Conservation (phyloP, 306 rosid genomes). For the Boehmeria nivea region DNA sequence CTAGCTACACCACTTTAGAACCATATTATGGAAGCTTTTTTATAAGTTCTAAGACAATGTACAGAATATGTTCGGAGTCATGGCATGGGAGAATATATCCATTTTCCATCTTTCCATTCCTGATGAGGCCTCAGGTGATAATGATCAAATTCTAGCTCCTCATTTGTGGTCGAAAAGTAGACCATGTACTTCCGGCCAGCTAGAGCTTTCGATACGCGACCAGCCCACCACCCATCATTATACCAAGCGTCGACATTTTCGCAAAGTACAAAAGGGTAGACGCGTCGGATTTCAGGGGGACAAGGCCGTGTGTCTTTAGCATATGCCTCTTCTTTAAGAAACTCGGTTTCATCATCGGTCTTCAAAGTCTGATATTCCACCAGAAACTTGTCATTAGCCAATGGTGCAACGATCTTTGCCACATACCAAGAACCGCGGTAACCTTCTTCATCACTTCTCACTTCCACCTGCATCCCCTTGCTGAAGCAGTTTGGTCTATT, state of each 20-base stretch:
- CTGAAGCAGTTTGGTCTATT: slow-evolving; percentile 5
- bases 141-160: slow-evolving; percentile 31
- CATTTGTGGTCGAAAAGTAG: slow-evolving; percentile 32
- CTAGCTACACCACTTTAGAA: no score
- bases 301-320: slow-evolving; percentile 31
- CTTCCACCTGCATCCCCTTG: slow-evolving; percentile 28
- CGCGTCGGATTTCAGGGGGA: slow-evolving; percentile 26
- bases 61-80: background rate
- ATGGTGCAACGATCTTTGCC: slow-evolving; percentile 20
- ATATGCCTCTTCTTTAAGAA: slow-evolving; percentile 34
- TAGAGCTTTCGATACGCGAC: slow-evolving; percentile 26
- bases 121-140: slow-evolving; percentile 39
- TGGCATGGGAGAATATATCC: slow-evolving; percentile 29
- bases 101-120: slow-evolving; percentile 36
- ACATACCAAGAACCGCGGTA: slow-evolving; percentile 36
- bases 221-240: slow-evolving; percentile 51
- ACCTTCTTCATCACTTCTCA: slow-evolving; percentile 41
- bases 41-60: no score
- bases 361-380: slow-evolving; percentile 37
- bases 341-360: slow-evolving; percentile 35
- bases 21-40: no score
- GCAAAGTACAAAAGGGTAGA: background rate
- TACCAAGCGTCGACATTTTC: slow-evolving; percentile 37
- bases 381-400: slow-evolving; percentile 26
- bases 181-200: slow-evolving; percentile 22